Percentiles rank a stretch among this genome's conserved stretches.
Evolutionary conservation across 352 stramenopile genomes (phyloP).

Genomic region (Globisporangium takayamanum): DNA sequence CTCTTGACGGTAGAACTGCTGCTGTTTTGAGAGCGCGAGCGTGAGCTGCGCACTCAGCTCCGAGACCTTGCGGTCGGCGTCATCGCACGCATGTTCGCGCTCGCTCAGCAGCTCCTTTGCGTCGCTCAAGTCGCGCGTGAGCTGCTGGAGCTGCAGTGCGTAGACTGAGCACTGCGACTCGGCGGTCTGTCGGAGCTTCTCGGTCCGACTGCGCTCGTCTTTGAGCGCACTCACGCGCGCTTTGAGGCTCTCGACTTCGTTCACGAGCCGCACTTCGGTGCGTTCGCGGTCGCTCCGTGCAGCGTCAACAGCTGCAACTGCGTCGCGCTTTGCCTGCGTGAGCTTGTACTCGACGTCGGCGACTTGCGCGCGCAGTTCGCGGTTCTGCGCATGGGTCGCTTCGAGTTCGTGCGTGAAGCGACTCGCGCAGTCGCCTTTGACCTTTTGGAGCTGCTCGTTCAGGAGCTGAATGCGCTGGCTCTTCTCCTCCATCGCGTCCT

Average conservation of each 20-base stretch:
- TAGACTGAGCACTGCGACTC: conserved; percentile 41
- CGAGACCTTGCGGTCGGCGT: conserved; percentile 58
- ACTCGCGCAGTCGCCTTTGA: conserved; percentile 55
- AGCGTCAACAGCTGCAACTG: conserved; percentile 21
- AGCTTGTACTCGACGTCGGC: conserved; percentile 54
- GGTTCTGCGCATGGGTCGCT: conserved; percentile 50
- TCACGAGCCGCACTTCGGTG: conserved; percentile 41
- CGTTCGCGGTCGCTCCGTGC: conserved; percentile 42
- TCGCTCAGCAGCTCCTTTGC: conserved; percentile 48
- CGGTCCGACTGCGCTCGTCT: conserved; percentile 48
- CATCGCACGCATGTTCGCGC: conserved; percentile 56
- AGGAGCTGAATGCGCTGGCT: conserved; percentile 51
- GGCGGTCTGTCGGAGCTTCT: conserved; percentile 42
- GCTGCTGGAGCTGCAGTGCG: conserved; percentile 46
- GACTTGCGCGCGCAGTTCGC: conserved; percentile 42
- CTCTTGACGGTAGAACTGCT: conserved; percentile 68
- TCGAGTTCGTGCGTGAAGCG: conserved; percentile 48
- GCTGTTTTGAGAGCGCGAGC: conserved; percentile 62
- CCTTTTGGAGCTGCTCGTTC: conserved; percentile 71
- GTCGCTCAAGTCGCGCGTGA: conserved; percentile 45
- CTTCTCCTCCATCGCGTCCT: conserved; percentile 64
- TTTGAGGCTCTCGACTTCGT: conserved; percentile 62
- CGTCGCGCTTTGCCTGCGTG: conserved; percentile 34
- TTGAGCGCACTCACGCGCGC: conserved; percentile 37
- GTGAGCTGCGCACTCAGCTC: conserved; percentile 65